These are phyloP conservation scores for Neltuma alba DNA, from an alignment of 306 rosid species.

Conservation along the genomic window DNA sequence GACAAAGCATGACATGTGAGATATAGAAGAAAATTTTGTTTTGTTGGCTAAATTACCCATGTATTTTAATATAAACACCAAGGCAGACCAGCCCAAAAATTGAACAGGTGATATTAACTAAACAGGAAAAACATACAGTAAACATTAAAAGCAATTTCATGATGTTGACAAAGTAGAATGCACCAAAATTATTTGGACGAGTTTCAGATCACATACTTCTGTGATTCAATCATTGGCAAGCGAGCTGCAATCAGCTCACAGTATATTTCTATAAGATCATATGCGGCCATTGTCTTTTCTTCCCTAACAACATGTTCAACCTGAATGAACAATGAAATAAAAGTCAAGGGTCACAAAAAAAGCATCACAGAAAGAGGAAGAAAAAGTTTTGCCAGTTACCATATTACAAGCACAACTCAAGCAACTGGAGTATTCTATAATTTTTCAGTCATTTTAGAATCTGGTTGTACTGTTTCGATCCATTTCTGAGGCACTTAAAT, in stretches of 20 bases:
- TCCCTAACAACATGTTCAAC: conserved; percentile 96
- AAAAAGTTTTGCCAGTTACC: not conserved
- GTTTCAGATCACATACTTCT: conserved; percentile 63
- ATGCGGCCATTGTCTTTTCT: conserved; percentile 89
- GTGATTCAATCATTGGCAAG: conserved; percentile 87
- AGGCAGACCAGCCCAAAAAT: not conserved
- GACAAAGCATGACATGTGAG: not conserved
- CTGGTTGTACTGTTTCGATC: not conserved
- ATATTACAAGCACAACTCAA: not conserved
- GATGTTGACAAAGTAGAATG: conserved; percentile 20
- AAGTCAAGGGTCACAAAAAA: conserved; percentile 19
- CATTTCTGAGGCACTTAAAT: not conserved
- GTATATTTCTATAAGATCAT: conserved; percentile 84
- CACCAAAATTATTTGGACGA: not conserved
- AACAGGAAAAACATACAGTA: not conserved
- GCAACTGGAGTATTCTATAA: not conserved
- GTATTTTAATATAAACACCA: not conserved
- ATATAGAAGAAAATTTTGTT: not conserved
- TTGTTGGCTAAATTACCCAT: not conserved
- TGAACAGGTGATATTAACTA: not conserved
- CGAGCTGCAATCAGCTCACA: conserved; percentile 92
- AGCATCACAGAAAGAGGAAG: not conserved
- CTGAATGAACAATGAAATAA: conserved; percentile 44
- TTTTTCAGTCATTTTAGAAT: not conserved
- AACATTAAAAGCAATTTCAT: not conserved